phyloP scores from a whole-genome alignment of 306 rosid genomes.

The Pyrus pyrifolia region DNA sequence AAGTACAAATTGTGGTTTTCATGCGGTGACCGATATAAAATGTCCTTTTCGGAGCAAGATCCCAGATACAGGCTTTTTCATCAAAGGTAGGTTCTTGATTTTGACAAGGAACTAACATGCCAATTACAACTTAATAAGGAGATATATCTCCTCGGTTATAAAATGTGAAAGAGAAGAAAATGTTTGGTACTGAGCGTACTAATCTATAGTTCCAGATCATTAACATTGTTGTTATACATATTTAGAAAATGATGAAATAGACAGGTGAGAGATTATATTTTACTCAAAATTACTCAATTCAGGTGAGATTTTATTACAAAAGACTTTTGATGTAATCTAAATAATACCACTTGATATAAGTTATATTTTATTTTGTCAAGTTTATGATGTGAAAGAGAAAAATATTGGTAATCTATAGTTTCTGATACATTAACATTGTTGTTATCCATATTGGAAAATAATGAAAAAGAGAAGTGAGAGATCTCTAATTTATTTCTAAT shows the following conservation, averaged over 20 bases:
- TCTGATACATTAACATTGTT: no score
- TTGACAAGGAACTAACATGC: constrained; percentile 47
- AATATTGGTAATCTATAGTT: no score
- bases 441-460: no score
- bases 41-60: constrained; percentile 26
- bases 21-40: constrained; percentile 23
- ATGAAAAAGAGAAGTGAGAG: no score
- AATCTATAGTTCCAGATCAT: background rate
- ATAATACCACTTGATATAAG: no score
- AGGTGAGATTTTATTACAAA: no score
- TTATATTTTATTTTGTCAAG: no score
- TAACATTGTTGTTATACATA: background rate
- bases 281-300: no score
- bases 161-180: background rate
- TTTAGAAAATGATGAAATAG: background rate
- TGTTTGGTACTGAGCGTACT: background rate
- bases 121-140: constrained; percentile 1
- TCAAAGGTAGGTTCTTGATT: constrained; percentile 36
- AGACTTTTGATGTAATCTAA: no score
- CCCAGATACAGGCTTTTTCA: constrained; percentile 18
- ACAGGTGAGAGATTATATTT: background rate
- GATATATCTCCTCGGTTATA: background rate
- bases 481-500: no score
- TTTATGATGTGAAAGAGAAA: no score
- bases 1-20: constrained; percentile 30